Conservation (phyloP, 116 monocot genomes). For the Posidonia oceanica region DNA sequence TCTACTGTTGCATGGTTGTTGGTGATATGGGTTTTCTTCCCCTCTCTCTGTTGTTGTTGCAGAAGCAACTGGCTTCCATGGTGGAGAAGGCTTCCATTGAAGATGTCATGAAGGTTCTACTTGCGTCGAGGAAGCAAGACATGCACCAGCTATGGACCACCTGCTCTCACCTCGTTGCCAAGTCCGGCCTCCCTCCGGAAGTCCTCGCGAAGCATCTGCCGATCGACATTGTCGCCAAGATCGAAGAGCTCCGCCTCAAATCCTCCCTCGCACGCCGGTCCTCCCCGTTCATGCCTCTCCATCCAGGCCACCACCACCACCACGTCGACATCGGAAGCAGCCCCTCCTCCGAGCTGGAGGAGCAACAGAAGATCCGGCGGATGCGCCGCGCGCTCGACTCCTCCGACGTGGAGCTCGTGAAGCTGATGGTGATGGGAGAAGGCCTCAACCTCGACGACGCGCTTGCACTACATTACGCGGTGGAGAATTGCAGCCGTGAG, state of each 20-base stretch:
- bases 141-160: constrained; percentile 82
- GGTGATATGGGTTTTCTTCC: neutral
- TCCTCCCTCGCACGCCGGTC: constrained; percentile 46
- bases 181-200: constrained; percentile 78
- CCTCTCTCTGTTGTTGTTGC: constrained; percentile 6
- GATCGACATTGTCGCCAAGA: constrained; percentile 67
- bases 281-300: constrained; percentile 13
- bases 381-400: constrained; percentile 89
- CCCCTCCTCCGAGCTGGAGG: constrained; percentile 26
- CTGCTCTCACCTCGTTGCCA: constrained; percentile 86
- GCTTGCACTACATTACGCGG: constrained; percentile 83
- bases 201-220: constrained; percentile 87
- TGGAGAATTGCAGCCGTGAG: constrained; percentile 75
- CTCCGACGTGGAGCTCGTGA: constrained; percentile 82
- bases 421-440: constrained; percentile 95
- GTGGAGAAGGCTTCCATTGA: constrained; percentile 88
- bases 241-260: constrained; percentile 79
- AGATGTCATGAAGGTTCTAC: constrained; percentile 83
- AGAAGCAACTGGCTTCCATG: constrained; percentile 82
- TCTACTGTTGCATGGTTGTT: neutral
- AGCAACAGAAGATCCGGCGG: constrained; percentile 82
- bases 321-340: constrained; percentile 17
- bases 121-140: constrained; percentile 78
- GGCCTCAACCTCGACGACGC: constrained; percentile 85
- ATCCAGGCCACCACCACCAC: constrained; percentile 27